These are phyloP conservation scores for Zasmidium cellare DNA, from an alignment of 2,329 filamentous ascomycete species.

Conservation along the genomic window DNA sequence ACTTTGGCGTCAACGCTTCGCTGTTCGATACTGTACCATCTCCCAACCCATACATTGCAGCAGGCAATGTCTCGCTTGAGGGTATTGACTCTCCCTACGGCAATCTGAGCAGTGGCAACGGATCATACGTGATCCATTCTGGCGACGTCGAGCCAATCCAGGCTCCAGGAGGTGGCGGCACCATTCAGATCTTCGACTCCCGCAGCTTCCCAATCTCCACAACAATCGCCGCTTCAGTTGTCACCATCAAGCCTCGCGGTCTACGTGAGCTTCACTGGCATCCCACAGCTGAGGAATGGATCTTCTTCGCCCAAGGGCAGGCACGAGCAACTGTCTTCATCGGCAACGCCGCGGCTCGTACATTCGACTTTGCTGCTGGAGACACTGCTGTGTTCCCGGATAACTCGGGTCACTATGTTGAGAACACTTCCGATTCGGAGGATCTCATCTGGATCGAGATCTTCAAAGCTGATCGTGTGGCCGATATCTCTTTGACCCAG, in stretches of 20 bases:
- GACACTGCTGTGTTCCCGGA: slow-evolving; percentile 69
- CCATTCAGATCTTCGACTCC: slow-evolving; percentile 62
- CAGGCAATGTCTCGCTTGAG: slow-evolving; percentile 53
- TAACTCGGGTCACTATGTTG: slow-evolving; percentile 67
- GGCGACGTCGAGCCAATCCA: slow-evolving; percentile 9
- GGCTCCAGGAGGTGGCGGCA: slow-evolving; percentile 59
- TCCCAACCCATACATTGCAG: slow-evolving; percentile 61
- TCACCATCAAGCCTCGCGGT: slow-evolving; percentile 63
- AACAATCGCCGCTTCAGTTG: slow-evolving; percentile 65
- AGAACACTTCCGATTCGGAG: slow-evolving; percentile 65
- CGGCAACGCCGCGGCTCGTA: slow-evolving; percentile 57
- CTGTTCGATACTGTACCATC: slow-evolving; percentile 61
- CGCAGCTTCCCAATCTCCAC: slow-evolving; percentile 66
- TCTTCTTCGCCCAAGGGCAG: slow-evolving; percentile 67
- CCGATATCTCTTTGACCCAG: slow-evolving; percentile 66
- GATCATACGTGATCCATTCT: slow-evolving; percentile 53
- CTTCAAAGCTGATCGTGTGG: slow-evolving; percentile 67
- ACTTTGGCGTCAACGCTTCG: slow-evolving; percentile 60
- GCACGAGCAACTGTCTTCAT: slow-evolving; percentile 65
- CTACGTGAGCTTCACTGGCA: slow-evolving; percentile 71
- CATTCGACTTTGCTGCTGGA: slow-evolving; percentile 67
- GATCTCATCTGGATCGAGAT: slow-evolving; percentile 69
- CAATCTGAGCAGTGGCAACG: slow-evolving; percentile 54
- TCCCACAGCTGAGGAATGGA: slow-evolving; percentile 62
- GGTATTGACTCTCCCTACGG: slow-evolving; percentile 52